Base-by-base conservation (phyloP, 192 early-diverging fungal genomes). In the Rhizophagus prolifer region DNA sequence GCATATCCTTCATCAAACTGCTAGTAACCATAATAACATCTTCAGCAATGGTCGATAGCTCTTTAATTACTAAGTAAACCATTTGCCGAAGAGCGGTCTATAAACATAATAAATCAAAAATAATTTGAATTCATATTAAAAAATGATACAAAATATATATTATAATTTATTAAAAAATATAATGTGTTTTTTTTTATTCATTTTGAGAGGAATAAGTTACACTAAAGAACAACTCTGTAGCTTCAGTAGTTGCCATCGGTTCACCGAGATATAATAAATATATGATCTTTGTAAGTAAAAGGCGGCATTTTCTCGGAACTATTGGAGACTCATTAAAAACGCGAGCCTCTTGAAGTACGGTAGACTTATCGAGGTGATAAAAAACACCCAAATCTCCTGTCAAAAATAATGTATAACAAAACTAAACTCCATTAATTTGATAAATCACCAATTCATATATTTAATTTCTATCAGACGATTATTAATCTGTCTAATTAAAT, bases 11-110 rank as follows among this genome's bases (percentile, higher is more conserved):
- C 84, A 96, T 97, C 50, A 99, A 82, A 64, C 91, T 93, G 74
- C 93, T 93, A 13, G 95, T 99, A 58, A 97, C 95, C 94, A 99
- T 97, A 78, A 98, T 95, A 19, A 97, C 95, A 88, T 99, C 94
- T 81, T 97, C 94, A 28, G 97, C 95, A 71, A 96, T 90, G 28
- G 86, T 90, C 70, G 95, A 91, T 23, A 99, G 88, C 83, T 99
- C 97, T 83, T 98, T 97, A 85, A 99, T 99, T 36, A 94, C 91
- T 74, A 99, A 86, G 76, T 98, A 98, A 67, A 98, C 92, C 93
- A 97, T 96, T 86, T 99, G 97, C 61, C 97, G 92, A 79, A 99
- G 82, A 25, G 95, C 87, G 75, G 93, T 94, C 94, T 95, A 85
- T 50, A 46, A 36, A n/a, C 38, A 38, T 67, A 36, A 21, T 34